Percentiles rank a stretch among this genome's conserved stretches.
These are phyloP conservation scores for Lodderomyces elongisporus DNA, from an alignment of 1,139 yeast genomes.

Conservation along the genomic window DNA sequence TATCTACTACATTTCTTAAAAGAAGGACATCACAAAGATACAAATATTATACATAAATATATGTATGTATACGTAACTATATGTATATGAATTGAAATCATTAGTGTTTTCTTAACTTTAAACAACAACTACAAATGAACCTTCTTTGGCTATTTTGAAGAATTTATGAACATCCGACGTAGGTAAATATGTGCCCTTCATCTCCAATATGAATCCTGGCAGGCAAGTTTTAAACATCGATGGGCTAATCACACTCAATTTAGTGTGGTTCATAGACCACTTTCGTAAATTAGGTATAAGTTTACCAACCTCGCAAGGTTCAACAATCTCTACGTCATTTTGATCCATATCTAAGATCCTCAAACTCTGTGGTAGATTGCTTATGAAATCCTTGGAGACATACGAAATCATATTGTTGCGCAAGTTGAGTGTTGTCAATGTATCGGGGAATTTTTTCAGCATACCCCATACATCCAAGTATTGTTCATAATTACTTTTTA, in stretches of 20 bases:
- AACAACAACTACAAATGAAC: constrained; percentile 4
- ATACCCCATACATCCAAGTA: constrained; percentile 21
- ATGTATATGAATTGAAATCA: no score
- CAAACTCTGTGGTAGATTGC: constrained; percentile 25
- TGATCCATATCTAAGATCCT: constrained; percentile 18
- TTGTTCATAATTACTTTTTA: constrained; percentile 16
- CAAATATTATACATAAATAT: no score
- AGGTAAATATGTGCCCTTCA: constrained; percentile 9
- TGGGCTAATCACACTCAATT: constrained; percentile 13
- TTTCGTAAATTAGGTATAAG: constrained; percentile 17
- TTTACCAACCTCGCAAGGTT: constrained; percentile 10
- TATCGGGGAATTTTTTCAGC: constrained; percentile 27
- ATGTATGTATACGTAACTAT: no score
- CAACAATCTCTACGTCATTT: constrained; percentile 11
- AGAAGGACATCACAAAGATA: no score
- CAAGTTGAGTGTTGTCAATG: constrained; percentile 20
- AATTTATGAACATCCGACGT: constrained; percentile 7
- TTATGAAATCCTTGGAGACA: constrained; percentile 20
- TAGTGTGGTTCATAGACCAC: constrained; percentile 16
- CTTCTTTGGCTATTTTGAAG: constrained; percentile 6
- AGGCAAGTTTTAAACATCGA: constrained; percentile 10
- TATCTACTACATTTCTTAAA: no score
- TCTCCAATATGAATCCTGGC: constrained; percentile 8
- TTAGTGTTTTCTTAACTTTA: background rate
- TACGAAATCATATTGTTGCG: constrained; percentile 23